Percentiles rank a stretch among this genome's conserved stretches.
Evolutionary conservation across 1,284 basidiomycete genomes (phyloP).

Genomic region (Hemileia vastatrix): DNA sequence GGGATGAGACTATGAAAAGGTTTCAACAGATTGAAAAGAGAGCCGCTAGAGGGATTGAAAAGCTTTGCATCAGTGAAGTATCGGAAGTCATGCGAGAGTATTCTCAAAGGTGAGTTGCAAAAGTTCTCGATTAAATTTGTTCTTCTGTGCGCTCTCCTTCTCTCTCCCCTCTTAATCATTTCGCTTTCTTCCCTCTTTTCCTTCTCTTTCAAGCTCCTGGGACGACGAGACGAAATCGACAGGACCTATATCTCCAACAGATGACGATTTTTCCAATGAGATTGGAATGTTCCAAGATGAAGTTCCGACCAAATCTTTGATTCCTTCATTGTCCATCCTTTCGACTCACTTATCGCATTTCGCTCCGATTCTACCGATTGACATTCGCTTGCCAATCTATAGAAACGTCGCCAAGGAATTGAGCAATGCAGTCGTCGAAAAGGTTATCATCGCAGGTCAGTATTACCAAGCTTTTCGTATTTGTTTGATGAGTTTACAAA

Average conservation of each 20-base stretch:
- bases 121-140: too few species aligned
- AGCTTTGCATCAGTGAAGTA: too few species aligned
- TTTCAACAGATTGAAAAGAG: slow-evolving; percentile 29
- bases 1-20: slow-evolving; percentile 31
- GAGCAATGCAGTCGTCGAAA: slow-evolving; percentile 29
- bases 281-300: slow-evolving; percentile 8
- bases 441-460: slow-evolving; percentile 34
- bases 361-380: slow-evolving; percentile 28
- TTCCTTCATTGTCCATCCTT: slow-evolving; percentile 34
- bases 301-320: slow-evolving; percentile 31
- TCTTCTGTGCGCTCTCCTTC: too few species aligned
- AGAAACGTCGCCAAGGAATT: slow-evolving; percentile 27
- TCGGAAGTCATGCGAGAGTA: too few species aligned
- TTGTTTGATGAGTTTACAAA: too few species aligned
- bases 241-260: too few species aligned
- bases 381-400: slow-evolving; percentile 31
- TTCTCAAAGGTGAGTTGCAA: too few species aligned
- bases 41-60: slow-evolving; percentile 28
- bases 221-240: too few species aligned
- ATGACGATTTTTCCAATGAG: background rate
- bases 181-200: too few species aligned
- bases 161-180: too few species aligned
- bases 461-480: background rate
- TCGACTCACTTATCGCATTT: slow-evolving; percentile 33
- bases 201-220: too few species aligned